Evolutionary conservation across 495 filamentous ascomycete genomes (phyloP).

Genomic region (Astrothelium macrocarpum): DNA sequence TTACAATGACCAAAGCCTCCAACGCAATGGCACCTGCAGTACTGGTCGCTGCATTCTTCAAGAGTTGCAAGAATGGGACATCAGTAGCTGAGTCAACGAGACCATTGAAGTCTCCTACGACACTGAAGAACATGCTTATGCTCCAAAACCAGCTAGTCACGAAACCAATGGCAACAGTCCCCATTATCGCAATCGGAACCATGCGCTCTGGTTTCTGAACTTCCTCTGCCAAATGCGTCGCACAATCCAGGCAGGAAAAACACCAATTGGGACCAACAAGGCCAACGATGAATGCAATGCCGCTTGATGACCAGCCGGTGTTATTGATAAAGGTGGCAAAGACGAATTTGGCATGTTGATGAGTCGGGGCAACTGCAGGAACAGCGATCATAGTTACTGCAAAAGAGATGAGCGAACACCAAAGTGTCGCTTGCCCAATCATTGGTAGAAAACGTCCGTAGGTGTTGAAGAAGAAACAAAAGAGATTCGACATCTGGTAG

Average conservation of each 20-base stretch:
- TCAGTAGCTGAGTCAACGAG: conserved; percentile 42
- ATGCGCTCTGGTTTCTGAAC: conserved; percentile 40
- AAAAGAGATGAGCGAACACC: conserved; percentile 45
- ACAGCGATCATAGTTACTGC: conserved; percentile 48
- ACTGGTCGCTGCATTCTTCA: conserved; percentile 44
- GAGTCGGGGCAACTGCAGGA: conserved; percentile 43
- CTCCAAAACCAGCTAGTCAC: conserved; percentile 46
- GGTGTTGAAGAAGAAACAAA: conserved; percentile 52
- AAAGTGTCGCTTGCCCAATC: conserved; percentile 42
- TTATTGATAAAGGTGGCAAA: conserved; percentile 54
- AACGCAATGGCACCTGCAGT: conserved; percentile 47
- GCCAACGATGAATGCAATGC: conserved; percentile 57
- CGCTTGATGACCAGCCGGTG: conserved; percentile 49
- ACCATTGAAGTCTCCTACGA: conserved; percentile 39
- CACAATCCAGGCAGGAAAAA: conserved; percentile 52
- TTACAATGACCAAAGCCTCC: conserved; percentile 45
- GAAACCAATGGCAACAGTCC: conserved; percentile 51
- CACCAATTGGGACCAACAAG: conserved; percentile 54
- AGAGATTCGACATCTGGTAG: conserved; percentile 43
- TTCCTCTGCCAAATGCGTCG: conserved; percentile 57
- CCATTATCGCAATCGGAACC: conserved; percentile 48
- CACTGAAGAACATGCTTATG: conserved; percentile 51
- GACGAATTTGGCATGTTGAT: conserved; percentile 48
- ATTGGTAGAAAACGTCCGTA: conserved; percentile 43
- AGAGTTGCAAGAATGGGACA: conserved; percentile 50